A percentile compares a stretch with the other conserved stretches of the same genome.
Conservation (phyloP, 768 basidiomycete genomes). For the Rhodocollybia butyracea region DNA sequence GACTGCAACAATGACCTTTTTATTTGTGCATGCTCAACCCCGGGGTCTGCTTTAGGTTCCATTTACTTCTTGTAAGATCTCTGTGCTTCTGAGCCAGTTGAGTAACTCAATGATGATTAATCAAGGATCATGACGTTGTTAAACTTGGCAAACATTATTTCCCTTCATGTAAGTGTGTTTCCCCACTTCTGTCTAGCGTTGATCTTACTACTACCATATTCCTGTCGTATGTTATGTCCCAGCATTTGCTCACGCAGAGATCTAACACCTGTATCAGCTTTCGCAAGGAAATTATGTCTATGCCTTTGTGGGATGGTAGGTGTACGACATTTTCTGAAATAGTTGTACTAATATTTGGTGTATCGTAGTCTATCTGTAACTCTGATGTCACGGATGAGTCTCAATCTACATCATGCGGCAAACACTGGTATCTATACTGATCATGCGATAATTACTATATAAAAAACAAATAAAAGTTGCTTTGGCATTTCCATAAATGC, state of each 20-base stretch:
- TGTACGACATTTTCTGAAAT: not conserved
- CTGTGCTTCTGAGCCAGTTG: not conserved
- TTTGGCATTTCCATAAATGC: too few species aligned
- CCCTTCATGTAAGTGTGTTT: not conserved
- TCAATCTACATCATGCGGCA: not conserved
- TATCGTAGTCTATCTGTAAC: not conserved
- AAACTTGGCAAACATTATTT: not conserved
- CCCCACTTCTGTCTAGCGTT: not conserved
- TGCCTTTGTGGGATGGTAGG: not conserved
- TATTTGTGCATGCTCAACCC: not conserved
- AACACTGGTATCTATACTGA: not conserved
- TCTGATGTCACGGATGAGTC: slow-evolving; percentile 3
- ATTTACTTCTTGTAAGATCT: not conserved
- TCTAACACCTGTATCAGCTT: not conserved
- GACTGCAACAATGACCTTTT: not conserved
- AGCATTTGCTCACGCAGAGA: too few species aligned
- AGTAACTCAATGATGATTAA: too few species aligned
- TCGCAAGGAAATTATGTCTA: not conserved
- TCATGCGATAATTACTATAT: too few species aligned
- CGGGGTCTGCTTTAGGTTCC: not conserved
- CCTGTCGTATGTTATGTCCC: not conserved
- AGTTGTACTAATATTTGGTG: not conserved
- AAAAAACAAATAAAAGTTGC: too few species aligned
- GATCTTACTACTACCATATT: not conserved
- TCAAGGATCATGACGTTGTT: not conserved